A percentile compares a stretch with the other conserved stretches of the same genome.
These are phyloP conservation scores for thale cress (Arabidopsis thaliana) DNA, from an alignment of 345 rosid species.

Conservation along the genomic window TAIR10.1 NC_003070.9:9125001-9125500, in stretches of 20 bases:
- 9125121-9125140: slow-evolving; percentile 71
- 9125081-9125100: background rate
- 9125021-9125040: slow-evolving; percentile 77
- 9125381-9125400: background rate
- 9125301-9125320: slow-evolving; percentile 43
- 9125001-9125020: slow-evolving; percentile 59
- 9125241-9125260: background rate
- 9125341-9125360: slow-evolving; percentile 54
- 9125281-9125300: slow-evolving; percentile 51
- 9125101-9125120: background rate
- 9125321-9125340: slow-evolving; percentile 29
- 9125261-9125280: background rate
- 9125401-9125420: background rate
- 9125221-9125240: background rate
- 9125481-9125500: slow-evolving; percentile 8
- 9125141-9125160: slow-evolving; percentile 81
- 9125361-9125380: slow-evolving; percentile 50
- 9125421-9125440: background rate
- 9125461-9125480: slow-evolving; percentile 6
- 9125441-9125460: slow-evolving; percentile 3
- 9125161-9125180: slow-evolving; percentile 57
- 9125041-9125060: slow-evolving; percentile 52
- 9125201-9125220: background rate
- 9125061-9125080: slow-evolving; percentile 20
- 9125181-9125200: slow-evolving; percentile 27